Conservation (phyloP, 495 filamentous ascomycete genomes). For the Penicillium malachiteum region DNA sequence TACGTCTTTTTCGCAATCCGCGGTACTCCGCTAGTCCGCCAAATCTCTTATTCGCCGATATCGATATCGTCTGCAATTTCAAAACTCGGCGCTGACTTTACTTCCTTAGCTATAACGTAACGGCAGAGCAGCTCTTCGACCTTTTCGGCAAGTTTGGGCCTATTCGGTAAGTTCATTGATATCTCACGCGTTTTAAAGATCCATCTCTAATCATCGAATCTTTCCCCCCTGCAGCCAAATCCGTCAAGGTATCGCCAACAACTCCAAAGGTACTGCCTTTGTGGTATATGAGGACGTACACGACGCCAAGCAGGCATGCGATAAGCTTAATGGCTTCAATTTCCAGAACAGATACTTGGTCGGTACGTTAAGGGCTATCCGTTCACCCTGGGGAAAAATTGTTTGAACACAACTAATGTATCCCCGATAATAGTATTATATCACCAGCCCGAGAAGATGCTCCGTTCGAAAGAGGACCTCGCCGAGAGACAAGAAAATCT, state of each 20-base stretch:
- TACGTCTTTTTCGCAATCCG: conserved; percentile 39
- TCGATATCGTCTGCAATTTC: neutral
- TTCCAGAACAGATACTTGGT: conserved; percentile 99
- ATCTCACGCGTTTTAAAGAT: neutral
- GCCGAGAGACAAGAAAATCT: conserved; percentile 92
- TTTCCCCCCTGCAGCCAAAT: conserved; percentile 73
- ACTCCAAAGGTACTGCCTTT: conserved; percentile 97
- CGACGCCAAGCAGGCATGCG: conserved; percentile 97
- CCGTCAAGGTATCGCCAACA: conserved; percentile 93
- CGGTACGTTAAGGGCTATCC: conserved; percentile 58
- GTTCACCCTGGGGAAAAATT: neutral
- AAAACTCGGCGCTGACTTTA: conserved; percentile 12
- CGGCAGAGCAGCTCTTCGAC: conserved; percentile 89
- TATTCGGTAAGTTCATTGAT: conserved; percentile 69
- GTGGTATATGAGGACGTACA: conserved; percentile 99
- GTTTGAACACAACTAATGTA: too few species aligned
- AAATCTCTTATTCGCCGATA: too few species aligned
- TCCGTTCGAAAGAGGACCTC: conserved; percentile 87
- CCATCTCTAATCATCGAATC: conserved; percentile 6
- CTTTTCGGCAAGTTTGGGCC: conserved; percentile 93
- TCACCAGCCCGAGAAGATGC: conserved; percentile 98
- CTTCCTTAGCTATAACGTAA: conserved; percentile 83
- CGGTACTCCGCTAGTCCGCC: conserved; percentile 1
- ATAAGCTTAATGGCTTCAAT: conserved; percentile 99
- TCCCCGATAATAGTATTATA: conserved; percentile 69